Evolutionary conservation across 1,139 yeast species (phyloP), one percentile per base, ranked within the genome.

Genomic region (Saccharomyces hybrid): DNA sequence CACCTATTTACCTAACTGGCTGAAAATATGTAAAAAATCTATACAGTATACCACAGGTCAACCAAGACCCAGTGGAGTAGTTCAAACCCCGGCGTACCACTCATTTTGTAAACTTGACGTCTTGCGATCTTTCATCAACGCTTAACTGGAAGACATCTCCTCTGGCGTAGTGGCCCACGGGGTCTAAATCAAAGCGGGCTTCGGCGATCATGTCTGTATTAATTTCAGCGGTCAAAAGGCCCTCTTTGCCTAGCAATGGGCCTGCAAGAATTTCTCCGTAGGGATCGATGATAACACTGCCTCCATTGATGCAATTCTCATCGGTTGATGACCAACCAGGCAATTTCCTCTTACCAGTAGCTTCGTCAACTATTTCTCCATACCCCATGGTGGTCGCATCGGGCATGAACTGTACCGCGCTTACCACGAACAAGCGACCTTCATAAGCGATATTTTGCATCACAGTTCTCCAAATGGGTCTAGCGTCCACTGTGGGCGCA

Each of bases 401-500:
- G 2, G 44, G 44, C 44, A 38, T 38, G 24, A 38, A 38, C 44
- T 38, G 44, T 3, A 38, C 44, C 4, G 44, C 44, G 2, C 44
- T 38, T 9, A 38, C 11, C 44, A 38, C 2, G n/a, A 38, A 38
- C 6, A 38, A 4, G 11, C 44, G 44, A 16, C 44, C 44, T 38
- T 38, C 44, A 9, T 38, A 38, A 1, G 44, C 64, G 38, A 72
- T 67, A 26, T 73, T 73, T 55, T 65, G 66, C 65, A 72, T 71
- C 11, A 71, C 67, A 2, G 72, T 62, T 55, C 67, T 62, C 75
- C 75, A 73, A 27, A 71, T 68, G 19, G 69, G 72, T 46, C 75
- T 62, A 54, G 70, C 72, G 54, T 73, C 75, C n/a, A 72, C 75
- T 7, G 75, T 72, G n/a, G 78, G 77, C 2, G 77, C 77, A 48